phyloP scores from a whole-genome alignment of 2,329 filamentous ascomycete species.

The Fusarium papillatum region DNA sequence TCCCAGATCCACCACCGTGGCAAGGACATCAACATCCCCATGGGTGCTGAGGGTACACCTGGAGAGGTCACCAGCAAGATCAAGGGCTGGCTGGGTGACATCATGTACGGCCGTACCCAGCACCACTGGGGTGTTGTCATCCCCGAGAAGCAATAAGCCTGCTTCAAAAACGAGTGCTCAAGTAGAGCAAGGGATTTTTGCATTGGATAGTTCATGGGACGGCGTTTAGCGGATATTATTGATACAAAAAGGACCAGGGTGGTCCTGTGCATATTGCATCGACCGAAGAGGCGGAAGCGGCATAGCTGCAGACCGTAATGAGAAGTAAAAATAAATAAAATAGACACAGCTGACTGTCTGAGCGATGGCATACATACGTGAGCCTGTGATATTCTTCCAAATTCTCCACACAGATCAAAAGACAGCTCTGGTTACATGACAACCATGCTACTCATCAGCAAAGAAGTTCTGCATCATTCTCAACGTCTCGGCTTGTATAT shows the following conservation, averaged over 20 bases:
- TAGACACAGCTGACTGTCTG: constrained; percentile 39
- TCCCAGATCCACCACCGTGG: constrained; percentile 78
- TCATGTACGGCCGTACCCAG: constrained; percentile 80
- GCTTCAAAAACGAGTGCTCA: constrained; percentile 1
- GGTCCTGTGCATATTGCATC: constrained; percentile 14
- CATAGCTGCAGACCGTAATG: constrained; percentile 34
- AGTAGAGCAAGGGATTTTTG: neutral
- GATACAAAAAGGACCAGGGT: constrained; percentile 32
- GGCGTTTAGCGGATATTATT: constrained; percentile 41
- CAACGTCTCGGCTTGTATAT: constrained; percentile 42
- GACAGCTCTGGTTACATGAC: neutral
- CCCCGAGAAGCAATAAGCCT: constrained; percentile 66
- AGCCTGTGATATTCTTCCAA: constrained; percentile 7
- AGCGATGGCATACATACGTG: constrained; percentile 6
- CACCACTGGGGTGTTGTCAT: constrained; percentile 81
- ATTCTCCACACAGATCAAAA: neutral
- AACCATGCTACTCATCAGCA: constrained; percentile 15
- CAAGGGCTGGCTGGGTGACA: constrained; percentile 77
- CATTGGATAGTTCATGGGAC: constrained; percentile 31
- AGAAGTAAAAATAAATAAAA: constrained; percentile 32
- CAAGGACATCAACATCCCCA: constrained; percentile 72
- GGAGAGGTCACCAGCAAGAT: constrained; percentile 71
- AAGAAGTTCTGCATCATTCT: constrained; percentile 46
- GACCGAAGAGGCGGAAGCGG: neutral
- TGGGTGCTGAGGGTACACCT: constrained; percentile 63